Conservation (phyloP, 1,139 yeast genomes). For the Yamadazyma siamensis region DNA sequence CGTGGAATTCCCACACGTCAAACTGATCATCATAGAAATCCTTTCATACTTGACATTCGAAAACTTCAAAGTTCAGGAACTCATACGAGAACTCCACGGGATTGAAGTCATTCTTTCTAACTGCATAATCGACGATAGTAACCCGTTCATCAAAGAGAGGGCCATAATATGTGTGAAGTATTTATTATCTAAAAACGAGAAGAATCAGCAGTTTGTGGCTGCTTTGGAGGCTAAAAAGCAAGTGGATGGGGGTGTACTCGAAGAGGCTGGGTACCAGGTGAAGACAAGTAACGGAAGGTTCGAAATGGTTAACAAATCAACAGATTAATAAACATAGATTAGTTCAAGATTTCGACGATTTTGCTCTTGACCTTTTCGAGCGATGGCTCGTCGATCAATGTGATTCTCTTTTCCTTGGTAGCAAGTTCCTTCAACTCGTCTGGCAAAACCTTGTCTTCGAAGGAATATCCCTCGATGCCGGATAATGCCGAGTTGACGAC, state of each 20-base stretch:
- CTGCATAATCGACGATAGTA: slow-evolving; percentile 82
- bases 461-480: slow-evolving; percentile 68
- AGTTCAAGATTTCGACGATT: slow-evolving; percentile 60
- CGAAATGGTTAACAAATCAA: slow-evolving; percentile 12
- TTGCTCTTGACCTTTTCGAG: slow-evolving; percentile 69
- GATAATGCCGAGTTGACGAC: slow-evolving; percentile 83
- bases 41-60: slow-evolving; percentile 53
- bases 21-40: slow-evolving; percentile 59
- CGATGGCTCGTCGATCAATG: slow-evolving; percentile 70
- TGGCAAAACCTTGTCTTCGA: slow-evolving; percentile 86
- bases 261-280: slow-evolving; percentile 40
- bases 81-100: slow-evolving; percentile 63
- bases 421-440: slow-evolving; percentile 75
- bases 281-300: slow-evolving; percentile 36
- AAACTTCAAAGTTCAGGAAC: slow-evolving; percentile 60
- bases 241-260: slow-evolving; percentile 31
- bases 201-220: slow-evolving; percentile 75
- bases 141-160: slow-evolving; percentile 85
- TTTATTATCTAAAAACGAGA: slow-evolving; percentile 56
- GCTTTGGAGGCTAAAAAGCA: slow-evolving; percentile 35
- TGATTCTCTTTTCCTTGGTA: slow-evolving; percentile 70
- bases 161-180: slow-evolving; percentile 76
- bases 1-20: slow-evolving; percentile 57
- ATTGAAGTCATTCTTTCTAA: slow-evolving; percentile 70
- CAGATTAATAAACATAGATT: no score